phyloP scores from a whole-genome alignment of 1,284 basidiomycete genomes.

The Takashimella tepidaria region DNA sequence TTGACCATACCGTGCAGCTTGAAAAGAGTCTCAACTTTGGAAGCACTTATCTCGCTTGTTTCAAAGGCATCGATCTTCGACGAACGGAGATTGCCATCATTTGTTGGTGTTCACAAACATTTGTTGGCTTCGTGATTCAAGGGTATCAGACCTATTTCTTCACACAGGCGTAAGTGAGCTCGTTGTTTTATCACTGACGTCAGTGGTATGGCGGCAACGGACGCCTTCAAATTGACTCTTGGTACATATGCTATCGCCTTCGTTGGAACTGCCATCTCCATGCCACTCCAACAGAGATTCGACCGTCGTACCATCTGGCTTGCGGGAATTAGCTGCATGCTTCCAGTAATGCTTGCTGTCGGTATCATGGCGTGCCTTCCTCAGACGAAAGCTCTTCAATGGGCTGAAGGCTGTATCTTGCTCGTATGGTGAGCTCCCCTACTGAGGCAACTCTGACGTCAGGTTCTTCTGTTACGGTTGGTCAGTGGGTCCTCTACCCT shows the following conservation, averaged over 20 bases:
- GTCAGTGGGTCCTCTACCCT: slow-evolving; percentile 26
- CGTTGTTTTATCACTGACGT: too few species aligned
- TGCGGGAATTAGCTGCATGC: background rate
- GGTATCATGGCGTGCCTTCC: background rate
- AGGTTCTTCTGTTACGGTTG: slow-evolving; percentile 24
- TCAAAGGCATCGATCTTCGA: slow-evolving; percentile 41
- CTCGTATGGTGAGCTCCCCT: slow-evolving; percentile 12
- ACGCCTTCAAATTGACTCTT: background rate
- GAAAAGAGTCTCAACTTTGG: slow-evolving; percentile 27
- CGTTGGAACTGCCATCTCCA: background rate
- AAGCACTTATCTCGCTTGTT: slow-evolving; percentile 41
- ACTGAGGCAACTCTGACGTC: slow-evolving; percentile 14
- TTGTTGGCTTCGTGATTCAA: slow-evolving; percentile 29
- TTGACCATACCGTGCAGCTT: slow-evolving; percentile 44
- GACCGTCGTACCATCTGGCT: slow-evolving; percentile 5
- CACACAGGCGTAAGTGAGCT: too few species aligned
- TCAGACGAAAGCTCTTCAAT: background rate
- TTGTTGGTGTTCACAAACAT: slow-evolving; percentile 24
- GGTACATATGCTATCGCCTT: background rate
- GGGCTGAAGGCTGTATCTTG: background rate
- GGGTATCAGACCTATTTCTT: slow-evolving; percentile 40
- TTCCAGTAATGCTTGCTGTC: background rate
- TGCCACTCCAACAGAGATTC: background rate
- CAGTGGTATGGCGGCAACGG: too few species aligned
- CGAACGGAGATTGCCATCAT: slow-evolving; percentile 40